Evolutionary conservation across 176 grass and related monocot species (phyloP).

Genomic region (Bonia amplexicaulis): DNA sequence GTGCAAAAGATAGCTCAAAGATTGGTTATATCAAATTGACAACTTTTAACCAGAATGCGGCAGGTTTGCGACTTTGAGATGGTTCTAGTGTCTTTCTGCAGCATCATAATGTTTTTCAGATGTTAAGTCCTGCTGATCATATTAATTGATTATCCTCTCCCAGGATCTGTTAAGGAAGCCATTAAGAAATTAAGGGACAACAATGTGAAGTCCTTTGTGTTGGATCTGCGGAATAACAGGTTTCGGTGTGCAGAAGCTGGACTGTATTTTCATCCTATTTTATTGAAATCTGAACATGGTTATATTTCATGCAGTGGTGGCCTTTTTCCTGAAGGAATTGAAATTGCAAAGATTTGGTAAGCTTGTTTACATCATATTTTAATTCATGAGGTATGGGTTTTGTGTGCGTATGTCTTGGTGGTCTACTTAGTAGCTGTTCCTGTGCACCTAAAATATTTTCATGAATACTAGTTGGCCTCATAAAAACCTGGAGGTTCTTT

Average conservation of each 20-base stretch:
- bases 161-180: constrained; percentile 84
- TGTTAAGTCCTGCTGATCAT: neutral
- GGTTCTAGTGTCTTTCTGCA: neutral
- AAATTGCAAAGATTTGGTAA: constrained; percentile 97
- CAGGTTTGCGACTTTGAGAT: constrained; percentile 46
- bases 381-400: neutral
- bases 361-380: constrained; percentile 5
- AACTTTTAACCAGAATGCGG: constrained; percentile 95
- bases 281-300: constrained; percentile 21
- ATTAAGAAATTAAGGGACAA: constrained; percentile 80
- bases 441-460: neutral
- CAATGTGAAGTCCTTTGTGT: constrained; percentile 90
- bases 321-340: constrained; percentile 98
- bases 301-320: constrained; percentile 67
- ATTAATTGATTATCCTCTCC: neutral
- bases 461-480: neutral
- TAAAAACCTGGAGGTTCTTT: constrained; percentile 10
- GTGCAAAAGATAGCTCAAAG: constrained; percentile 58
- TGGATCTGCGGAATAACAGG: constrained; percentile 96
- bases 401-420: neutral
- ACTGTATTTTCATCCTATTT: neutral
- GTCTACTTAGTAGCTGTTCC: neutral
- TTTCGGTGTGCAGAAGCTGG: constrained; percentile 24
- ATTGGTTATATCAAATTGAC: constrained; percentile 98
- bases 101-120: neutral